Conservation (phyloP, 2,329 filamentous ascomycete species). For the Scytalidium lignicola region DNA sequence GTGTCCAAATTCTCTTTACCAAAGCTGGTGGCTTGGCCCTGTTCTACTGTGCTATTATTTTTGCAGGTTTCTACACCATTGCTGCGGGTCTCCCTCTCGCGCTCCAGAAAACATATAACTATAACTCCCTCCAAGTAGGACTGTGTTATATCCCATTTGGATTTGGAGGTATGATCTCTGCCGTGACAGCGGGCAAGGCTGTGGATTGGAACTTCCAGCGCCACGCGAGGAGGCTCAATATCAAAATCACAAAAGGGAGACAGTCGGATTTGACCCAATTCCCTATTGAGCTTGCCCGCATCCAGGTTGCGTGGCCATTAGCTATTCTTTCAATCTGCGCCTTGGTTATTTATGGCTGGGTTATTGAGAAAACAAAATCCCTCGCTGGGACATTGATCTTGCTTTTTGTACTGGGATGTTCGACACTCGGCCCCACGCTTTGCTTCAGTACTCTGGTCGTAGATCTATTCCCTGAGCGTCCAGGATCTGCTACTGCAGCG, state of each 20-base stretch:
- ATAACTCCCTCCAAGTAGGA: constrained; percentile 39
- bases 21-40: constrained; percentile 1
- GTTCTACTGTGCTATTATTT: constrained; percentile 3
- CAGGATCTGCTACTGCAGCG: constrained; percentile 7
- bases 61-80: constrained; percentile 1
- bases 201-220: constrained; percentile 52
- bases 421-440: neutral
- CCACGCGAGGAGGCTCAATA: constrained; percentile 36
- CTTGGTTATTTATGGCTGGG: constrained; percentile 25
- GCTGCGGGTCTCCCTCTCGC: constrained; percentile 4
- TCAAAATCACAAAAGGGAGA: constrained; percentile 37
- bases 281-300: constrained; percentile 25
- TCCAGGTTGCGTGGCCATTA: constrained; percentile 8
- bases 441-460: constrained; percentile 6
- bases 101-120: constrained; percentile 1
- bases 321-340: constrained; percentile 9
- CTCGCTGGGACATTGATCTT: neutral
- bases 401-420: neutral
- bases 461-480: constrained; percentile 4
- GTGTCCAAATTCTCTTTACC: constrained; percentile 1
- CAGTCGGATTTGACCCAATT: constrained; percentile 40
- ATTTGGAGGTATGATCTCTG: constrained; percentile 29
- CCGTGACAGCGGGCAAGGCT: constrained; percentile 35
- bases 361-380: constrained; percentile 8
- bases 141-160: constrained; percentile 33